phyloP scores from a whole-genome alignment of 2,329 filamentous ascomycete genomes.

The Dendrostoma leiphaemia region DNA sequence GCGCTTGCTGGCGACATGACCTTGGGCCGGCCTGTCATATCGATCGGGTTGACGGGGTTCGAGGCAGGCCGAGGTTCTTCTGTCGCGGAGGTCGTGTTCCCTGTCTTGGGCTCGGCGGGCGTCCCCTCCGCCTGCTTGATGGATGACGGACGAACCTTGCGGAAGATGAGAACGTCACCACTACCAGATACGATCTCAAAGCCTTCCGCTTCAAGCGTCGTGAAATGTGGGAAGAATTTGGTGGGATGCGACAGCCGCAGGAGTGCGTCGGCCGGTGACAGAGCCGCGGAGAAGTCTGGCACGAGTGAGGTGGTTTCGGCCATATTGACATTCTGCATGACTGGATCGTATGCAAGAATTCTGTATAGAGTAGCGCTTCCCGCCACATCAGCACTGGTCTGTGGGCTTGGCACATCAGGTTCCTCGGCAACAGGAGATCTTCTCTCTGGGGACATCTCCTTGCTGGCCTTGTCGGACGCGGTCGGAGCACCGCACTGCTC shows the following conservation, averaged over 20 bases:
- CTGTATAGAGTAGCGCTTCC: constrained; percentile 49
- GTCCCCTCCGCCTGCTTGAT: constrained; percentile 10
- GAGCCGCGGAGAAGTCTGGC: constrained; percentile 43
- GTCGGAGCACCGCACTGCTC: constrained; percentile 30
- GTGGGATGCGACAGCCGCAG: constrained; percentile 59
- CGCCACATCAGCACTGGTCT: background rate
- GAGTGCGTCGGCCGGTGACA: constrained; percentile 60
- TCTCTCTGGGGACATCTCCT: constrained; percentile 7
- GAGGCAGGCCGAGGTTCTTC: background rate
- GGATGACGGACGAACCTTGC: constrained; percentile 45
- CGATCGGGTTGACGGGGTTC: constrained; percentile 54
- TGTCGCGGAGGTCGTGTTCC: background rate
- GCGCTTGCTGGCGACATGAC: constrained; percentile 44
- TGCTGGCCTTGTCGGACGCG: constrained; percentile 16
- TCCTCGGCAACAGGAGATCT: constrained; percentile 2
- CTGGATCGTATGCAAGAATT: constrained; percentile 64
- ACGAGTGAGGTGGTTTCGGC: constrained; percentile 60
- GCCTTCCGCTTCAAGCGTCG: constrained; percentile 55
- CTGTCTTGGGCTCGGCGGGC: constrained; percentile 12
- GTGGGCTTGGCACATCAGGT: constrained; percentile 11
- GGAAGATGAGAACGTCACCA: constrained; percentile 64
- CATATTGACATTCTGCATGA: constrained; percentile 53
- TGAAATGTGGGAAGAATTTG: constrained; percentile 65
- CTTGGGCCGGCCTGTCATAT: constrained; percentile 45
- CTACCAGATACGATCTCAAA: constrained; percentile 66